Evolutionary conservation across 306 rosid species (phyloP), one percentile per base, ranked within the genome.

Genomic region (Prunus mongolica): DNA sequence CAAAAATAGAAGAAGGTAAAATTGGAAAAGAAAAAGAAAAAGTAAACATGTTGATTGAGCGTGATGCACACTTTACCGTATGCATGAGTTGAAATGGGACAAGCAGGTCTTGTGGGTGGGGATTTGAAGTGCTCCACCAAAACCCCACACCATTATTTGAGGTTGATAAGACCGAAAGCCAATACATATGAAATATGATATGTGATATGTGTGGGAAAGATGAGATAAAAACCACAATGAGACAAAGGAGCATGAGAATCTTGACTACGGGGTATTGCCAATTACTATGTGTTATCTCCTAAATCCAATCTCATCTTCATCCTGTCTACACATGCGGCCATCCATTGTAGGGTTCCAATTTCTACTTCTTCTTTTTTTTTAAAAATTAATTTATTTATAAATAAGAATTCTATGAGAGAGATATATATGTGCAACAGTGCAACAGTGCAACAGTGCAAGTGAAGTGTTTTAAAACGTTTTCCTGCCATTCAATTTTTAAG

Each of bases 141-240:
- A n/a, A 30, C 41, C 78, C 60, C 81, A 51, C 71, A 79, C 65
- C 62, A 65, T 73, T 78, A 65, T 27, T 41, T 15, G 63, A 46
- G 62, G 74, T 46, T 65, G n/a, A 67, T 15, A 74, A 3, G 55
- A 25, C 63, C 51, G 15, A 34, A 65, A 38, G 49, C 60, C 45
- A 62, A 57, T 34, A 41, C 52, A 55, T 55, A 18, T 28, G 10
- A 34, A 6, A 34, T 34, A 6, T 6, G 44, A 34, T 69, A 19
- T 19, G 74, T 25, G 61, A 18, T 3, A 6, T 27, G 62, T 69
- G 61, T 28, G 74, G 58, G 25, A 70, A 70, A 70, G 20, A 47
- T 8, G 73, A 27, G 46, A 32, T 24, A 14, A 24, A 66, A 22
- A 24, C 32, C 56, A 67, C 22, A 19, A 49, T 2, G 58, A 49